Evolutionary conservation across 495 filamentous ascomycete genomes (phyloP), one percentile per base, ranked within the genome.

Genomic region (Neurospora discreta): DNA sequence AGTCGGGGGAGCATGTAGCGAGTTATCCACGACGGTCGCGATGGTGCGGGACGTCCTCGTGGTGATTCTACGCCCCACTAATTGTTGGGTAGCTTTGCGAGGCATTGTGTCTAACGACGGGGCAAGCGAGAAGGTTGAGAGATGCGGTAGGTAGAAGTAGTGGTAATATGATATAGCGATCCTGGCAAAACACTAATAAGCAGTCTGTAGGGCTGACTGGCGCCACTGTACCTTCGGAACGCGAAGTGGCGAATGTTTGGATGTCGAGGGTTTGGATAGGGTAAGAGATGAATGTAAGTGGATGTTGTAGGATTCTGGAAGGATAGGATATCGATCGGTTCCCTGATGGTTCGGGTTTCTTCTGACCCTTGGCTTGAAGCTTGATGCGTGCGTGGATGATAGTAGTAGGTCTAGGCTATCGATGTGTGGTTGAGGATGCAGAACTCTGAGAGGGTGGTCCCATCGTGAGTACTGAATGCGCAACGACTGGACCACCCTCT

Each of bases 401-500:
- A 33, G 52, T 39, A 36, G 44, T 18, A 43, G 44, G 39, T 36
- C 41, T 36, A 71, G 60, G 68, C 73, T 77, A 5, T 36, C 4
- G 4, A 5, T 36, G 33, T 36, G 71, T 74, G 42, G 69, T 42
- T 72, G 73, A 76, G 38, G 41, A 76, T 69, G 70, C 71, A 77
- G 73, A 72, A 75, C 75, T 77, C 78, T 38, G 83, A 84, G 52
- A 60, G 84, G 83, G 84, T 84, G 84, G 83, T 82, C 80, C 83
- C 84, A 86, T 86, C 77, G 80, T 78, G 80, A 82, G 82, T 75
- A 74, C 70, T 73, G 71, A 74, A 75, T 72, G 73, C 75, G 77
- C 75, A 71, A 77, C 78, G 76, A 82, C 58, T 78, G 78, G 80
- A 77, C 83, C 83, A 86, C 84, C 84, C 84, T 83, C 81, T 85